Evolutionary conservation across 495 filamentous ascomycete genomes (phyloP).

Genomic region (Aspergillus nanangensis): DNA sequence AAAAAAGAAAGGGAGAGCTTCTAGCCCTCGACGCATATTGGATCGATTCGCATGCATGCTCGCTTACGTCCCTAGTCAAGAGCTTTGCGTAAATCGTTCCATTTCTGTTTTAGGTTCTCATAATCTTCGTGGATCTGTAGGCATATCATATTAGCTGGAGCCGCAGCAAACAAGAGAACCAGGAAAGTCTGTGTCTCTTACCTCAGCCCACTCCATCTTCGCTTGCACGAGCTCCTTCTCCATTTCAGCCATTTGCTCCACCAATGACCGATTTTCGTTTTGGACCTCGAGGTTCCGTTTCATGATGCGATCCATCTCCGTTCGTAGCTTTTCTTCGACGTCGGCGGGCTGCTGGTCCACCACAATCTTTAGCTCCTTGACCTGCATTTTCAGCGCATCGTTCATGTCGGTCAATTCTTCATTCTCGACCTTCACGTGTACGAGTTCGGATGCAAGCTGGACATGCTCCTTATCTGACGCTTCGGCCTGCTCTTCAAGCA

Average conservation of each 20-base stretch:
- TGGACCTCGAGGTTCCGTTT: constrained; percentile 90
- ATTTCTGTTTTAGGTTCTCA: constrained; percentile 73
- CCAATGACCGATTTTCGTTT: constrained; percentile 82
- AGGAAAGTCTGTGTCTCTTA: constrained; percentile 29
- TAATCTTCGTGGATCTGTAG: constrained; percentile 55
- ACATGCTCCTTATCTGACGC: constrained; percentile 92
- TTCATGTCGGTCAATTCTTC: constrained; percentile 83
- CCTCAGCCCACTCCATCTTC: constrained; percentile 94
- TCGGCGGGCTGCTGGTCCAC: constrained; percentile 87
- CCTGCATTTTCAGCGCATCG: constrained; percentile 77
- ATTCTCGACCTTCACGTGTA: constrained; percentile 89
- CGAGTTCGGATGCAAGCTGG: constrained; percentile 81
- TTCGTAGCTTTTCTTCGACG: constrained; percentile 74
- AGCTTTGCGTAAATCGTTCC: constrained; percentile 73
- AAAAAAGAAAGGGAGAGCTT: not conserved
- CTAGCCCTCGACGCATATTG: constrained; percentile 18
- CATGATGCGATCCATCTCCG: constrained; percentile 90
- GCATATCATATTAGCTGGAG: constrained; percentile 13
- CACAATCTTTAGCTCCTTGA: constrained; percentile 73
- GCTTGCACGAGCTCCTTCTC: constrained; percentile 89
- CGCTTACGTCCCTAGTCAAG: too few species aligned
- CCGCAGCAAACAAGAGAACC: not conserved
- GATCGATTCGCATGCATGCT: constrained; percentile 19
- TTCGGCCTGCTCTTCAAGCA: constrained; percentile 82
- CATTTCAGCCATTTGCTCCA: constrained; percentile 90